phyloP scores from a whole-genome alignment of 495 filamentous ascomycete species.

The Penicillium turbatum region DNA sequence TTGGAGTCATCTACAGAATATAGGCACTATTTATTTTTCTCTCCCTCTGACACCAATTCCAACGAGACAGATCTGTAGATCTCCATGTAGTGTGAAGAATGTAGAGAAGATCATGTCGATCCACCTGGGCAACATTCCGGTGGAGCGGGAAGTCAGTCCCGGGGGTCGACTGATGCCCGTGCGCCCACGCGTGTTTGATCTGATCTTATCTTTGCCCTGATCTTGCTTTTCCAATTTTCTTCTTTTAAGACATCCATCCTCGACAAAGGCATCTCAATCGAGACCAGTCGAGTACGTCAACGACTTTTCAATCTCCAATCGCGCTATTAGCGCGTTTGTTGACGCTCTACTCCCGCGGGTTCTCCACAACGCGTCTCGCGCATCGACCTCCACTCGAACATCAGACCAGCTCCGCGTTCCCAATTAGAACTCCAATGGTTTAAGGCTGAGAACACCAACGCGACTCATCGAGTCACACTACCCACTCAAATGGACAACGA shows the following conservation, averaged over 20 bases:
- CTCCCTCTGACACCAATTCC: not conserved
- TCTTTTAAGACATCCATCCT: not conserved
- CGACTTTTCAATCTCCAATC: not conserved
- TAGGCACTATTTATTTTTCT: conserved; percentile 12
- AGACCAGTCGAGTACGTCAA: not conserved
- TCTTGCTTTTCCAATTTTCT: not conserved
- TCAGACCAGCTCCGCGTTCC: conserved; percentile 1
- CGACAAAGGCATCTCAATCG: not conserved
- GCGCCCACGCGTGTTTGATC: conserved; percentile 24
- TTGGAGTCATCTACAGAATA: conserved; percentile 6
- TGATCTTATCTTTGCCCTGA: conserved; percentile 26
- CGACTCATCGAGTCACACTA: too few relatives aligned
- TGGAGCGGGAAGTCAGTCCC: conserved; percentile 18
- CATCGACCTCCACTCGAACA: conserved; percentile 2
- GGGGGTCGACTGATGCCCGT: conserved; percentile 24
- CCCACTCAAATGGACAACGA: conserved; percentile 37
- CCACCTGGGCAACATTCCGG: conserved; percentile 16
- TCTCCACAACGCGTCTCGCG: conserved; percentile 20
- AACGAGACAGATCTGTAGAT: not conserved
- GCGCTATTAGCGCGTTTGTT: conserved; percentile 21
- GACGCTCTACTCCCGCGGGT: conserved; percentile 12
- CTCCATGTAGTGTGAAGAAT: not conserved
- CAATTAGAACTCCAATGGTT: not conserved
- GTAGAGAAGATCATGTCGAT: conserved; percentile 22
- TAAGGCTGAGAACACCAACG: not conserved